These are phyloP conservation scores for Russula griseocarnosa DNA, from an alignment of 768 basidiomycete species.

Conservation along the genomic window DNA sequence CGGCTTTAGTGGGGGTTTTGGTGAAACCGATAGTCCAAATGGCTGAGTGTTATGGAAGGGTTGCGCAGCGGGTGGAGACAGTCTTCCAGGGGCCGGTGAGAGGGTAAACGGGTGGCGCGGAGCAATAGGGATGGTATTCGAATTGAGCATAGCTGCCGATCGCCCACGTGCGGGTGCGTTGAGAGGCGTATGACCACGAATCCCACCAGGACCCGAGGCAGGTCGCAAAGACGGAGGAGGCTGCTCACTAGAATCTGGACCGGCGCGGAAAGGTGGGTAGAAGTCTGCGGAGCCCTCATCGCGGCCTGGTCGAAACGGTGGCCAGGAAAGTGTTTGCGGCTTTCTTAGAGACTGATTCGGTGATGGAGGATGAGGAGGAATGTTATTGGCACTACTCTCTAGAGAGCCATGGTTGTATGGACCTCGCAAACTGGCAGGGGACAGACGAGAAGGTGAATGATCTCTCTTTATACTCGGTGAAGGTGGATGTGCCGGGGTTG, in stretches of 20 bases:
- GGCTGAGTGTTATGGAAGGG: slow-evolving; percentile 6
- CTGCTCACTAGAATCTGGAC: slow-evolving; percentile 18
- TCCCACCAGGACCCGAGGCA: slow-evolving; percentile 3
- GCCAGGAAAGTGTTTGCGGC: slow-evolving; percentile 20
- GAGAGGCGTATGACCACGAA: slow-evolving; percentile 1
- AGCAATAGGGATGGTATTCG: slow-evolving; percentile 12
- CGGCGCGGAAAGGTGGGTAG: slow-evolving; percentile 25
- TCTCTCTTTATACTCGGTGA: slow-evolving; percentile 17
- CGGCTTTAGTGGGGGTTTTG: slow-evolving; percentile 4
- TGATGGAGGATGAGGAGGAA: slow-evolving; percentile 18
- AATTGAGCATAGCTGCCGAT: slow-evolving; percentile 5
- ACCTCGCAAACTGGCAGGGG: slow-evolving; percentile 18
- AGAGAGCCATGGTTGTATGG: slow-evolving; percentile 16
- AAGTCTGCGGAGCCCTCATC: slow-evolving; percentile 14
- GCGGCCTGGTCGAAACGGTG: slow-evolving; percentile 19
- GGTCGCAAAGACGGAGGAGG: slow-evolving; percentile 17
- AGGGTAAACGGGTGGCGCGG: slow-evolving; percentile 5
- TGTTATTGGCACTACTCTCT: slow-evolving; percentile 16
- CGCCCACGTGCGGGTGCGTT: slow-evolving; percentile 2
- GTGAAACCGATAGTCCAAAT: not conserved
- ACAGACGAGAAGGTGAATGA: slow-evolving; percentile 17
- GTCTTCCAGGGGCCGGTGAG: slow-evolving; percentile 6
- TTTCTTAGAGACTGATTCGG: slow-evolving; percentile 14
- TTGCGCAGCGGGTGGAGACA: slow-evolving; percentile 10
- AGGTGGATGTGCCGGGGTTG: not conserved